Evolutionary conservation across 2,329 filamentous ascomycete genomes (phyloP), one percentile per base, ranked within the genome.

Genomic region (Pestalotiopsis sp.): DNA sequence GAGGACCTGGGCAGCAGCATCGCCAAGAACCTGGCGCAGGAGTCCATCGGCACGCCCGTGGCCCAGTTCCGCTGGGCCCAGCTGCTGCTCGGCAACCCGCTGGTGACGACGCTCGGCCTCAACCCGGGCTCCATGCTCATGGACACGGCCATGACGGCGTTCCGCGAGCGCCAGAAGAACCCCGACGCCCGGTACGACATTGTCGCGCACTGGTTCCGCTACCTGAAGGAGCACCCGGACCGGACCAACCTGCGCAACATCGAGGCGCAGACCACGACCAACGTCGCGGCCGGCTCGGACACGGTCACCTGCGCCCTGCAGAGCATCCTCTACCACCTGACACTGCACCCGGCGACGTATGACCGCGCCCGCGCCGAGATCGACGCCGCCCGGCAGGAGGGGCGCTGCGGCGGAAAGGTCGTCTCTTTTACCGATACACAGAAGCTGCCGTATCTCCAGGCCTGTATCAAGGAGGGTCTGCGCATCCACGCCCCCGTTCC

Each of bases 1-100:
- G 66, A 67, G 57, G 78, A 80, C 67, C 71, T 80, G n/a, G 73
- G 71, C 64, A 73, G 74, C 58, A 72, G 77, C 22, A 78, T 80
- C 44, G 69, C 64, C 30, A 75, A 75, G 22, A 57, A 66, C 48
- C 22, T 59, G 24, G 39, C n/a, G 24, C 60, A 65, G 65, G 64
- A 66, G 35, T 22, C 22, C 35, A 22, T 56, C 26, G 44, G 44
- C 9, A 20, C 63, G 6, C 24, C 26, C 6, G 63, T 35, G 17
- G 63, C 44, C 7, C 26, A 65, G 20, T 48, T 52, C 44, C 35
- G 52, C 10, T 57, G 22, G 35, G 24, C 35, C 55, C 66, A 52
- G 22, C 69, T 66, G 69, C 62, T 64, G 30, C 67, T 73, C 7
- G 65, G 70, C n/a, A 74, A 73, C 63, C 70, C 70, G 4, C 30